Percentiles rank a stretch among this genome's conserved stretches.
Evolutionary conservation across 116 monocot species (phyloP).

Genomic region (Zostera marina): DNA sequence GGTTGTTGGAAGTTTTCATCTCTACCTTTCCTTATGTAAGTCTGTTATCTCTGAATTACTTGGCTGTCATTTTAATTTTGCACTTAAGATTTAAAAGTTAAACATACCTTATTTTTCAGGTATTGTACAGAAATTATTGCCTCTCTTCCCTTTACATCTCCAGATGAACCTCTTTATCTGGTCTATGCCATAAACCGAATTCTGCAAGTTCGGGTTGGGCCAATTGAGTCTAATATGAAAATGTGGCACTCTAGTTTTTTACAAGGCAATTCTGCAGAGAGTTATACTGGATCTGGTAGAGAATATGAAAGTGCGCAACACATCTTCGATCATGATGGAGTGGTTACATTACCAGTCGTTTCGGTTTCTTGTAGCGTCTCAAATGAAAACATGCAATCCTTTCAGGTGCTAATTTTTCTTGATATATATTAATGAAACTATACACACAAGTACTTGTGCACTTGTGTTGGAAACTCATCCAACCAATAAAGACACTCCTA

Average conservation of each 20-base stretch:
- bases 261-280: slow-evolving; percentile 23
- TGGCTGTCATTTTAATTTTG: no score
- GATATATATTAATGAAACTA: slow-evolving; percentile 1
- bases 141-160: slow-evolving; percentile 70
- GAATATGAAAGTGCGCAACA: slow-evolving; percentile 6
- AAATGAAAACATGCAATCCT: slow-evolving; percentile 30
- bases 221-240: slow-evolving; percentile 89
- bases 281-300: slow-evolving; percentile 8
- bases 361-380: slow-evolving; percentile 13
- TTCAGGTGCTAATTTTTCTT: slow-evolving; percentile 30
- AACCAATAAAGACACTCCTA: no score
- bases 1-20: slow-evolving; percentile 43
- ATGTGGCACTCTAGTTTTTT: slow-evolving; percentile 46
- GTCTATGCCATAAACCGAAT: slow-evolving; percentile 95
- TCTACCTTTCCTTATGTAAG: slow-evolving; percentile 83
- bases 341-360: neutral
- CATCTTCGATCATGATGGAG: slow-evolving; percentile 2
- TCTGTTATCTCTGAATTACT: neutral
- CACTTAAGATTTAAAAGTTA: neutral
- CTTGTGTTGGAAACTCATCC: no score
- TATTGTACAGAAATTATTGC: slow-evolving; percentile 91
- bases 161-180: slow-evolving; percentile 92
- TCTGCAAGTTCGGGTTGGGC: slow-evolving; percentile 72
- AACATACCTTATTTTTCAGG: slow-evolving; percentile 17
- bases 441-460: no score